These are phyloP conservation scores for Hygrocybe coccinea DNA, from an alignment of 768 basidiomycete genomes.

Conservation along the genomic window DNA sequence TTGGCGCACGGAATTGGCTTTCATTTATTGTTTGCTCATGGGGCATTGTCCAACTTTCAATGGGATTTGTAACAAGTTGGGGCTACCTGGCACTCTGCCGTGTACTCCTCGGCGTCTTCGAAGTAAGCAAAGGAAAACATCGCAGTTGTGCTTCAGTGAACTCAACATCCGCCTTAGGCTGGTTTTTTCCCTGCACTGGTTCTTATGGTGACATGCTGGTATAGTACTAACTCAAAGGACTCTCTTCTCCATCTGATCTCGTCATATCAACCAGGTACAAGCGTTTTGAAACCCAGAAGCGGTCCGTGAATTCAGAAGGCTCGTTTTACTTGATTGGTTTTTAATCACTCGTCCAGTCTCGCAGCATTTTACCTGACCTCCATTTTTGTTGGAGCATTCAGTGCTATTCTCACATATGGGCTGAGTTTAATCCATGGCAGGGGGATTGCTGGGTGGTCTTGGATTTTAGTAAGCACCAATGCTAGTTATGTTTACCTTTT, in stretches of 20 bases:
- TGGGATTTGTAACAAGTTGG: conserved; percentile 47
- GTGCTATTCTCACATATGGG: conserved; percentile 44
- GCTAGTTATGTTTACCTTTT: not conserved
- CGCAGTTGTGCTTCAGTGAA: not conserved
- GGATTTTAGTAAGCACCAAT: conserved; percentile 43
- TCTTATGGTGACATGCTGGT: conserved; percentile 50
- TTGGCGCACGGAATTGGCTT: conserved; percentile 41
- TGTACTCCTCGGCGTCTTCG: conserved; percentile 39
- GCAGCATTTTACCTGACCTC: conserved; percentile 46
- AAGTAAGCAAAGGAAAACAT: conserved; percentile 25
- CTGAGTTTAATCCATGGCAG: conserved; percentile 40
- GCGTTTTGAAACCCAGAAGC: conserved; percentile 48
- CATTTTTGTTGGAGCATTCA: conserved; percentile 42
- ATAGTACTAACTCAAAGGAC: not conserved
- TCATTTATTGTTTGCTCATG: conserved; percentile 41
- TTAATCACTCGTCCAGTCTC: conserved; percentile 28
- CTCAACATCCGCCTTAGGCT: conserved; percentile 28
- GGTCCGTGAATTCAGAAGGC: conserved; percentile 26
- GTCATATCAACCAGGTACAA: conserved; percentile 37
- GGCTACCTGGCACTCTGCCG: conserved; percentile 36
- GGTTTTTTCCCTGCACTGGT: conserved; percentile 49
- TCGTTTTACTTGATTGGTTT: not conserved
- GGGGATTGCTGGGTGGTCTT: conserved; percentile 46
- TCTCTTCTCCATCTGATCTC: not conserved
- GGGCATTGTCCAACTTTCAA: conserved; percentile 41